Percentiles rank a stretch among this genome's conserved stretches.
Conservation (phyloP, 139 green algal species). For the Chlamydomonas applanata region DNA sequence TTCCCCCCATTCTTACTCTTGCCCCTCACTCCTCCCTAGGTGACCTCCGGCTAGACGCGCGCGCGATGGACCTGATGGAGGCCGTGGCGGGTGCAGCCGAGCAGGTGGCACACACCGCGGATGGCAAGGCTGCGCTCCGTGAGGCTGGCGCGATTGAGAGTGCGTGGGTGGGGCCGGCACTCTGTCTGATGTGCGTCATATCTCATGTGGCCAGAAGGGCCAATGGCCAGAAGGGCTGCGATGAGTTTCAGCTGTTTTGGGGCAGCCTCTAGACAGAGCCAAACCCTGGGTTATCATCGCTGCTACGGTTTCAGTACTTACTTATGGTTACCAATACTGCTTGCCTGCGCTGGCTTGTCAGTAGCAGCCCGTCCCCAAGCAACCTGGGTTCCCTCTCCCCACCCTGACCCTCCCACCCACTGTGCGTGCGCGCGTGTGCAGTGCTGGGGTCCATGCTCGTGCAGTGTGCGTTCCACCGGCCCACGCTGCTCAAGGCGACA, state of each 20-base stretch:
- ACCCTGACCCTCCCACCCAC: neutral
- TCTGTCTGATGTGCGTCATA: too few species aligned
- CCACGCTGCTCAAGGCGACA: conserved; percentile 3
- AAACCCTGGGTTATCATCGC: too few species aligned
- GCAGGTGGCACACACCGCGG: conserved; percentile 29
- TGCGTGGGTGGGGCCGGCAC: neutral
- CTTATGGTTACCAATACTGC: too few species aligned
- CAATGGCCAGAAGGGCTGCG: too few species aligned
- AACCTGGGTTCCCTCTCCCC: too few species aligned
- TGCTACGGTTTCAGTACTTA: too few species aligned
- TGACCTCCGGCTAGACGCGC: conserved; percentile 27
- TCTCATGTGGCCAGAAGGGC: too few species aligned
- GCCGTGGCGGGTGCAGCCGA: conserved; percentile 22
- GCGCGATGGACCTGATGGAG: conserved; percentile 17
- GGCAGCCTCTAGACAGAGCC: too few species aligned
- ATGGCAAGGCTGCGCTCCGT: conserved; percentile 36
- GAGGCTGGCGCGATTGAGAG: conserved; percentile 30
- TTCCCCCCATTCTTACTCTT: too few species aligned
- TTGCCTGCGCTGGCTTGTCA: neutral
- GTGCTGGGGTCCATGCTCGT: conserved; percentile 21
- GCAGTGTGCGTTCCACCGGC: conserved; percentile 6
- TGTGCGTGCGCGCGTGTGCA: neutral
- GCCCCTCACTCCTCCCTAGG: neutral
- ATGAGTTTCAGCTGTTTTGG: too few species aligned
- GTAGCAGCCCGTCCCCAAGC: neutral